Base-by-base conservation (phyloP, 192 early-diverging fungal genomes). In the Diversispora eburnea region DNA sequence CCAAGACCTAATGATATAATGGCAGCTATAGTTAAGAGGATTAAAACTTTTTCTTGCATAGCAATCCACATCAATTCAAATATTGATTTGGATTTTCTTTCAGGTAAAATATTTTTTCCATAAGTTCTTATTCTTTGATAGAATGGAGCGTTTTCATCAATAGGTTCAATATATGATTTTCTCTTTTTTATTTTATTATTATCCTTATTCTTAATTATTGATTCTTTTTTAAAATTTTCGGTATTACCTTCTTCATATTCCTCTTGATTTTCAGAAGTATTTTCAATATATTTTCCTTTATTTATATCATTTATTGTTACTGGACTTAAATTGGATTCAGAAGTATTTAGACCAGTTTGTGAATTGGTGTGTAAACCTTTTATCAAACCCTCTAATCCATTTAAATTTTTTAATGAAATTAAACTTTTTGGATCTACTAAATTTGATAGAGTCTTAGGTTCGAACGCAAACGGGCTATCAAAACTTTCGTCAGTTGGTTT, bases 21-120 rank as follows among this genome's bases (percentile, higher is more conserved):
- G 4, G 93, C 93, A 12, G 93, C 93, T 39, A 91, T 76, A 13
- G 88, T 83, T 49, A 95, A 81, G 46, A 95, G 73, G 61, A 95
- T 90, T 75, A 94, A 78, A 75, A 90, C 92, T 77, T 91, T 91
- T 74, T 94, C 92, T 60, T 94, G 89, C 52, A 94, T 75, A 7
- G 90, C 90, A 47, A 90, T 87, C 91, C 91, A 92, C 84, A 92
- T 91, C 19, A 94, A 77, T 15, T 86, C 77, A 54, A 92, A 83
- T 41, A 94, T 85, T 46, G 81, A 83, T 45, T 92, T 92, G 57
- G 85, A 74, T 79, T 91, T 88, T 19, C 84, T 79, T 19, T 85
- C 82, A 0, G 93, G 90, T 57, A 94, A 76, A 17, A 90, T 76
- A 74, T 94, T 94, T 55, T 77, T 75, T 45, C 93, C 93, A 78